Conservation (phyloP, 148 eudicot species). For the Persicaria maculosa region DNA sequence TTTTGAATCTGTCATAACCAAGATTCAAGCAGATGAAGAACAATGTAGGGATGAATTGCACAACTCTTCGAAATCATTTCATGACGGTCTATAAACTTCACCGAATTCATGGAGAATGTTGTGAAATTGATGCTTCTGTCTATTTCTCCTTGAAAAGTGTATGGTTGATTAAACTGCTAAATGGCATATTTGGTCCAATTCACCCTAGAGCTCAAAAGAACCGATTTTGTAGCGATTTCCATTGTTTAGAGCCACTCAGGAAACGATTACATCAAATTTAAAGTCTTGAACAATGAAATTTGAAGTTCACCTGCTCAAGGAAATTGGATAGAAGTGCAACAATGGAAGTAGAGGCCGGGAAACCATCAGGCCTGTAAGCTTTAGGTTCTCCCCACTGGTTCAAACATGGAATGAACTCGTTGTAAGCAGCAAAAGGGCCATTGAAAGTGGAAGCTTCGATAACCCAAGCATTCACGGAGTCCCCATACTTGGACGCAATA, state of each 20-base stretch:
- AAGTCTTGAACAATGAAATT: neutral
- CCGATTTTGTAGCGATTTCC: neutral
- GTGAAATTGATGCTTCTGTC: too few relatives aligned
- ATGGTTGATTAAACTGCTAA: neutral
- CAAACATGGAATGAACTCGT: slow-evolving; percentile 53
- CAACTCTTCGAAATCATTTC: neutral
- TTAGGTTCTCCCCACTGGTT: slow-evolving; percentile 72
- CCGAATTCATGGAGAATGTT: too few relatives aligned
- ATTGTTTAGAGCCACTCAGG: neutral
- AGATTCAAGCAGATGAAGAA: neutral
- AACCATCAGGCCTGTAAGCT: slow-evolving; percentile 47
- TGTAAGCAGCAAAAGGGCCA: slow-evolving; percentile 82
- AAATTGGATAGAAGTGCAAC: slow-evolving; percentile 49
- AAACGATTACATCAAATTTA: neutral
- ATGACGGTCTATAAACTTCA: neutral
- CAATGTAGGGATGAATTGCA: neutral
- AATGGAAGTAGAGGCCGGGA: slow-evolving; percentile 63
- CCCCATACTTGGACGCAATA: slow-evolving; percentile 64
- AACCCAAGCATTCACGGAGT: slow-evolving; percentile 65
- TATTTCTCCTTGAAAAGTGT: too few relatives aligned
- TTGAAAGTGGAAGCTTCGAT: slow-evolving; percentile 75
- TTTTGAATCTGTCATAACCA: neutral
- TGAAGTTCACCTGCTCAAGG: slow-evolving; percentile 46
- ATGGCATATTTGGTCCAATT: neutral
- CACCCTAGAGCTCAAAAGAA: neutral